These are phyloP conservation scores for Coemansia sp. DNA, from an alignment of 192 early-diverging fungal genomes.

Conservation along the genomic window DNA sequence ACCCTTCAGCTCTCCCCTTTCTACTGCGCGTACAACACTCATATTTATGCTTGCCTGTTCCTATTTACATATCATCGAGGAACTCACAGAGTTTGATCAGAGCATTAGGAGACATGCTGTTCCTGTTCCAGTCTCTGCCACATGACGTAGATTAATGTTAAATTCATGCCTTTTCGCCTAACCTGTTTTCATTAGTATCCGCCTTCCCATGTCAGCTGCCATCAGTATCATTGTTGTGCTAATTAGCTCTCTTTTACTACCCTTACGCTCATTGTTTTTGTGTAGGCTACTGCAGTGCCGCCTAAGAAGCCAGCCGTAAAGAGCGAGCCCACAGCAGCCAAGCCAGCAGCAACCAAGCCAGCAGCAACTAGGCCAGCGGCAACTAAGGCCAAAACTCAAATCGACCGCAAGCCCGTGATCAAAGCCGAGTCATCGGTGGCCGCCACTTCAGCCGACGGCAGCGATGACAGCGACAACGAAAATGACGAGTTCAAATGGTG, in stretches of 20 bases:
- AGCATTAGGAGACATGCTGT: neutral
- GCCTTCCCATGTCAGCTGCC: neutral
- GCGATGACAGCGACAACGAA: constrained; percentile 46
- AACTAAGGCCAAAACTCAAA: constrained; percentile 15
- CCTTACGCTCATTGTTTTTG: neutral
- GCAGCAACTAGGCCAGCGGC: no score
- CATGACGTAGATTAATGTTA: constrained; percentile 9
- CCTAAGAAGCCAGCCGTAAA: constrained; percentile 22
- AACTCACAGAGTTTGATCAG: neutral
- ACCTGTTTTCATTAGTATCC: constrained; percentile 6
- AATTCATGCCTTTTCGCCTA: neutral
- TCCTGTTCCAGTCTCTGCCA: neutral
- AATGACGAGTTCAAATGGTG: constrained; percentile 76
- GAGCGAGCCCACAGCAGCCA: constrained; percentile 11
- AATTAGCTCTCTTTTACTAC: neutral
- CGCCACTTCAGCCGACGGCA: constrained; percentile 25
- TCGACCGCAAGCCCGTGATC: constrained; percentile 39
- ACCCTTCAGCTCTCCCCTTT: neutral
- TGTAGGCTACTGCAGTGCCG: constrained; percentile 8
- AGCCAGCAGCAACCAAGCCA: neutral
- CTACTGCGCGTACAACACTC: neutral
- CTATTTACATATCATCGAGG: neutral
- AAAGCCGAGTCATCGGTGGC: constrained; percentile 43
- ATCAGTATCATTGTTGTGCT: constrained; percentile 5
- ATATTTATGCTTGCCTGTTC: neutral